Conservation (phyloP, 2,329 filamentous ascomycete genomes). For the Phyllosticta capitalensis region DNA sequence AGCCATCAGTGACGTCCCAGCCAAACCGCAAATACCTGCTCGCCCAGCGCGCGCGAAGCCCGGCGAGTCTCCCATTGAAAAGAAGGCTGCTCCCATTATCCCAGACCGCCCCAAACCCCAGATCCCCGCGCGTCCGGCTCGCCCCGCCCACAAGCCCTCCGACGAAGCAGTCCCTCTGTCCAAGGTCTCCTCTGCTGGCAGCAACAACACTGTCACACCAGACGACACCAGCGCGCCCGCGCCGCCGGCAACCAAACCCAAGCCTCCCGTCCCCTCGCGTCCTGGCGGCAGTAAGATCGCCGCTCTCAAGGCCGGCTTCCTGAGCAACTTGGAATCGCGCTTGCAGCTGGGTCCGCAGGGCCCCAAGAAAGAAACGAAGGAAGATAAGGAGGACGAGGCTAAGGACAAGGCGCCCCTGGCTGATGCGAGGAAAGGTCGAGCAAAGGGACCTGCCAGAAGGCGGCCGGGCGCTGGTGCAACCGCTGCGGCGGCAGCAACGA, state of each 20-base stretch:
- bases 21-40: slow-evolving; percentile 17
- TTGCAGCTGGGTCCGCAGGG: slow-evolving; percentile 76
- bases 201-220: slow-evolving; percentile 9
- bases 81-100: slow-evolving; percentile 37
- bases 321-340: slow-evolving; percentile 86
- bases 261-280: slow-evolving; percentile 71
- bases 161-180: slow-evolving; percentile 26
- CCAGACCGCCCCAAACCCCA: slow-evolving; percentile 55
- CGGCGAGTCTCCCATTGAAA: slow-evolving; percentile 39
- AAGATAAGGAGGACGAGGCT: slow-evolving; percentile 40
- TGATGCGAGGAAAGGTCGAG: slow-evolving; percentile 84
- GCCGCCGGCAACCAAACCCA: slow-evolving; percentile 46
- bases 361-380: slow-evolving; percentile 56
- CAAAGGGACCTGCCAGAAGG: slow-evolving; percentile 74
- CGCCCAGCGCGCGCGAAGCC: slow-evolving; percentile 15
- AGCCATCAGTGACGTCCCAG: background rate
- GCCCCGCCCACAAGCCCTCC: slow-evolving; percentile 29
- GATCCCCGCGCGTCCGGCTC: slow-evolving; percentile 51
- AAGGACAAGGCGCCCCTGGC: slow-evolving; percentile 68
- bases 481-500: slow-evolving; percentile 25
- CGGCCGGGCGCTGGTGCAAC: slow-evolving; percentile 44
- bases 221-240: slow-evolving; percentile 35
- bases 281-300: slow-evolving; percentile 81
- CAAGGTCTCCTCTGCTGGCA: slow-evolving; percentile 22
- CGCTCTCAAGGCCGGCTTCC: slow-evolving; percentile 79